A percentile compares a stretch with the other conserved stretches of the same genome.
Conservation (phyloP, 768 basidiomycete species). For the Tulasnella sp. region DNA sequence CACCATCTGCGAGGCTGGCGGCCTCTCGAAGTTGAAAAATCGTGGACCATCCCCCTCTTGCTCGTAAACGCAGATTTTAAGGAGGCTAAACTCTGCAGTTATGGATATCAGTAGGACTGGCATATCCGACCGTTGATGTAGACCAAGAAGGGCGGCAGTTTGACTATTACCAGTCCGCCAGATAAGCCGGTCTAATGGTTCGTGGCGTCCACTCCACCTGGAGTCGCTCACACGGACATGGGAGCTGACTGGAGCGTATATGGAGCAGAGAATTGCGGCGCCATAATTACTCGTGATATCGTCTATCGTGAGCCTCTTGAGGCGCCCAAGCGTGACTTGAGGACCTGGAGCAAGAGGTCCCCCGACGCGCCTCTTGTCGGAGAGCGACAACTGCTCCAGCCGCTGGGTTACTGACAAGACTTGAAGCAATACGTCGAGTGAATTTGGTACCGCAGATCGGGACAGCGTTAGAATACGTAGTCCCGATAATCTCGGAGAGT, state of each 20-base stretch:
- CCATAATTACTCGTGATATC: background rate
- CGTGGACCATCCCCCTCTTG: no score
- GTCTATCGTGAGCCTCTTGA: background rate
- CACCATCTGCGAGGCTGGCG: no score
- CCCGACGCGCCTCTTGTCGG: background rate
- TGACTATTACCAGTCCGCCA: background rate
- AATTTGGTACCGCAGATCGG: background rate
- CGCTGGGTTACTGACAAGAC: background rate
- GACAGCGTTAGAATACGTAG: background rate
- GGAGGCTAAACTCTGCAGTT: no score
- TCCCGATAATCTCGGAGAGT: background rate
- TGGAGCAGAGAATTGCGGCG: background rate
- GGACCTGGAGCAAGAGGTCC: background rate
- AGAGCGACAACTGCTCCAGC: background rate
- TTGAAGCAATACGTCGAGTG: background rate
- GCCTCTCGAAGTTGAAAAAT: no score
- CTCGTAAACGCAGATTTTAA: no score
- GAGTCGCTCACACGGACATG: background rate
- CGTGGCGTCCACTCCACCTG: no score
- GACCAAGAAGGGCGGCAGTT: background rate
- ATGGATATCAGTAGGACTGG: no score
- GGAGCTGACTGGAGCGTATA: background rate
- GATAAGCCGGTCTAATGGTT: background rate
- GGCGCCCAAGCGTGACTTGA: background rate
- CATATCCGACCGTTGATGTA: no score